Evolutionary conservation across 2,329 filamentous ascomycete genomes (phyloP), one percentile per base, ranked within the genome.

Genomic region (Dactylonectria estremocensis): DNA sequence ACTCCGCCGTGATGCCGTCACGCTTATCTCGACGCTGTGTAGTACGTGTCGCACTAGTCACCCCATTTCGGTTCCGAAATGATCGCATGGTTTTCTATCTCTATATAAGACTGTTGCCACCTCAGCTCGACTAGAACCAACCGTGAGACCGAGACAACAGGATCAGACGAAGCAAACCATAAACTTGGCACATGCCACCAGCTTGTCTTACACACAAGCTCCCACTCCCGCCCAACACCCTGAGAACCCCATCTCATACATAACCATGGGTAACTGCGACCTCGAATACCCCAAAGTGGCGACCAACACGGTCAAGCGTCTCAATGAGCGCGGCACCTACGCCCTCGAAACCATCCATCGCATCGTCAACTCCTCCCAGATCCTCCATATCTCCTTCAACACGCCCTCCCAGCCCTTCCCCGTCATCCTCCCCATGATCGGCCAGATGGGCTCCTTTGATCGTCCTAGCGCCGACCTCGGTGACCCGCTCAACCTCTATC

Each of bases 381-480:
- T 97, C 56, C 86, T 96, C 16, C 91, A 97, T 81, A 90, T 97
- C 74, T 94, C 93, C 70, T 97, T 97, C 86, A 89, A 87, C 57
- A 81, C 86, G 5, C 83, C 87, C 0, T 81, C 85, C 50, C 88
- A 90, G 60, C 91, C 92, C 1, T 96, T 95, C 77, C 93, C 94
- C 3, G 88, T 90, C 58, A 91, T 92, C 61, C 86, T 97, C 2
- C 94, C 94, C 68, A 95, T 97, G 93, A 93, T 97, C 75, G 93
- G 93, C 59, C 90, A 93, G 74, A 92, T 96, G 87, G 93, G 90
- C 13, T 93, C 90, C 24, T 96, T 91, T 77, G 85, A 85, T 8
- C 82, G 84, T 0, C 91, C 91, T 5, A 90, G 87, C 61, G 85
- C 89, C 16, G 84, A 86, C 59, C 79, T 88, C 18, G 85, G 87